Evolutionary conservation across 306 rosid species (phyloP), one percentile per base, ranked within the genome.

Genomic region (Vigna trinervia): DNA sequence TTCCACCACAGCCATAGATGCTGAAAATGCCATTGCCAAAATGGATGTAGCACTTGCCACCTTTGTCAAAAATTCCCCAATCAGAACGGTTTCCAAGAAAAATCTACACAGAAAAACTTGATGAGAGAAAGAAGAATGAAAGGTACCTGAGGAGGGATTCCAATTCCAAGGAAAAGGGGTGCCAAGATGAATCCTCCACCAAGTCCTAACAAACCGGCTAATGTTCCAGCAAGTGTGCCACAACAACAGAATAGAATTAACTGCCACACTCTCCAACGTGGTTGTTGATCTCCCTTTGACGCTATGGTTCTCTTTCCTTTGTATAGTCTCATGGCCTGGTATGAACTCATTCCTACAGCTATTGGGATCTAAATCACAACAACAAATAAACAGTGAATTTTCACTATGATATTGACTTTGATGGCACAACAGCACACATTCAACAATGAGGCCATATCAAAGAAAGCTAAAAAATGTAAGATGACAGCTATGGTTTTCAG

Each of bases 131-230:
- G 39, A 50, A 60, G 8, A 57, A 13, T 1, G 3, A 59, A 59
- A n/a, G 17, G 28, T 34, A 91, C 94, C 91, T 91, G 94, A 78
- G 97, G 94, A 68, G 91, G 94, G 54, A 89, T 86, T 71, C 94
- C 94, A 22, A 91, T 80, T 71, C 88, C 92, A 10, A 43, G 47
- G 47, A 43, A 43, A 43, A 43, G 47, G 47, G 97, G 97, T 6
- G 92, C 92, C 72, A 91, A 74, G 60, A 89, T 89, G 86, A 91
- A 91, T 41, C 94, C 94, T 13, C 94, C 94, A 68, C 97, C 97
- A 39, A 91, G 84, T 12, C 97, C 97, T 54, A 91, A 90, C 81
- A 89, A 80, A 13, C 97, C 97, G 53, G 94, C 97, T 13, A 91
- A 80, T 47, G 88, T 66, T n/a, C 97, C 97, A 67, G 97, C 94